phyloP scores from a whole-genome alignment of 2,329 filamentous ascomycete genomes.

The Sarocladium brachiariae region DNA sequence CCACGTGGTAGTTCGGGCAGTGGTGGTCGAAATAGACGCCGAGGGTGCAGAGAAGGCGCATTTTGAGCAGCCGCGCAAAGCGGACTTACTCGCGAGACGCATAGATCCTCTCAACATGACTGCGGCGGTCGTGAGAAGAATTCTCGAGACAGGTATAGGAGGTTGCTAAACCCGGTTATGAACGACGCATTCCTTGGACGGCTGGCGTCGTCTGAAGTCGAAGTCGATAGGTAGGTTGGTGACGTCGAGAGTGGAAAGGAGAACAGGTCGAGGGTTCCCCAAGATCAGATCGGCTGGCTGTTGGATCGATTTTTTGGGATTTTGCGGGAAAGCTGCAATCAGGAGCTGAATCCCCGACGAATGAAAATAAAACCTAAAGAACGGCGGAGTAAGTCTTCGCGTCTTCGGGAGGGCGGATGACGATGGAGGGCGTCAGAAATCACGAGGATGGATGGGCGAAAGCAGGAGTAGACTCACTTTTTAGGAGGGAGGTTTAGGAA shows the following conservation, averaged over 20 bases:
- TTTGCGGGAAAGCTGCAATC: background rate
- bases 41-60: conserved; percentile 27
- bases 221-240: background rate
- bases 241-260: background rate
- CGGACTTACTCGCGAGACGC: conserved; percentile 57
- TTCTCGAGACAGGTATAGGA: background rate
- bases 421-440: background rate
- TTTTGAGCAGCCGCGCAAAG: conserved; percentile 49
- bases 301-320: background rate
- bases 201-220: conserved; percentile 6
- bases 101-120: conserved; percentile 69
- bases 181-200: conserved; percentile 12
- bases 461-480: too few species aligned
- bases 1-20: conserved; percentile 34
- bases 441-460: background rate
- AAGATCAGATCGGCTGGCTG: background rate
- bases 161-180: background rate
- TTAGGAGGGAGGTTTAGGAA: conserved; percentile 1
- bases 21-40: conserved; percentile 36
- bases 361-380: conserved; percentile 1
- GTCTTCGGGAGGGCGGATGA: background rate
- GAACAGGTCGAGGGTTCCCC: background rate
- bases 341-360: background rate
- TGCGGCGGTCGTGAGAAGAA: conserved; percentile 23
- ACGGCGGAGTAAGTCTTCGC: conserved; percentile 12